Conservation (phyloP, 2,329 filamentous ascomycete species). For the Alternaria triticimaculans region DNA sequence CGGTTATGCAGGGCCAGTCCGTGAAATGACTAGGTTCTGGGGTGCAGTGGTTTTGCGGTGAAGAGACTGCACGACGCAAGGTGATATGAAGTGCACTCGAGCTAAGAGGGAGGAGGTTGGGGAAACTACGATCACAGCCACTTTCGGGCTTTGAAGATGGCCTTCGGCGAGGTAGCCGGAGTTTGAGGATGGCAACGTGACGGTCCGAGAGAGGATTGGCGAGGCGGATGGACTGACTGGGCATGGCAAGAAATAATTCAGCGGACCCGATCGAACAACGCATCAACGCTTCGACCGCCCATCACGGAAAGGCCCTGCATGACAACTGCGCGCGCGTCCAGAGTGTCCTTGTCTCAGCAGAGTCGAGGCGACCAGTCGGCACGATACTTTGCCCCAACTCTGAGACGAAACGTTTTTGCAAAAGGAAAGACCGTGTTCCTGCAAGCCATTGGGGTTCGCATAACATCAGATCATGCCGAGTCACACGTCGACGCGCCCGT, state of each 20-base stretch:
- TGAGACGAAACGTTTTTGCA: slow-evolving; percentile 27
- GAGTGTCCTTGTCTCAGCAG: neutral
- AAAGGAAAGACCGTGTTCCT: slow-evolving; percentile 14
- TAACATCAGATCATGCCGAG: slow-evolving; percentile 20
- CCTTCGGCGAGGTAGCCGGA: neutral
- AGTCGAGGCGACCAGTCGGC: neutral
- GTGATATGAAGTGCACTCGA: neutral
- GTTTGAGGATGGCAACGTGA: neutral
- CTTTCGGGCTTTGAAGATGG: neutral
- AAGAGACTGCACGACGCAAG: slow-evolving; percentile 2
- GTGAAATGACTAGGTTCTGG: slow-evolving; percentile 7
- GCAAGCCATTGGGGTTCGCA: slow-evolving; percentile 28
- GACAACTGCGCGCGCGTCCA: neutral
- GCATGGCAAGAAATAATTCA: slow-evolving; percentile 4
- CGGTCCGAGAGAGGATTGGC: slow-evolving; percentile 4
- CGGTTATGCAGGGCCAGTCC: slow-evolving; percentile 11
- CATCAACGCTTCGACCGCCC: slow-evolving; percentile 13
- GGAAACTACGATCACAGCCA: neutral
- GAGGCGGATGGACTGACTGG: slow-evolving; percentile 6
- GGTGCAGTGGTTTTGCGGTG: slow-evolving; percentile 9
- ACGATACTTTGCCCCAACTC: neutral
- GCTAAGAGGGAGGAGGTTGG: neutral
- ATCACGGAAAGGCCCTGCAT: slow-evolving; percentile 18
- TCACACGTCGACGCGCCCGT: slow-evolving; percentile 16
- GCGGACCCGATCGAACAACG: slow-evolving; percentile 13